These are phyloP conservation scores for Solanum stenotomum DNA, from an alignment of 257 asterid species.

Conservation along the genomic window DNA sequence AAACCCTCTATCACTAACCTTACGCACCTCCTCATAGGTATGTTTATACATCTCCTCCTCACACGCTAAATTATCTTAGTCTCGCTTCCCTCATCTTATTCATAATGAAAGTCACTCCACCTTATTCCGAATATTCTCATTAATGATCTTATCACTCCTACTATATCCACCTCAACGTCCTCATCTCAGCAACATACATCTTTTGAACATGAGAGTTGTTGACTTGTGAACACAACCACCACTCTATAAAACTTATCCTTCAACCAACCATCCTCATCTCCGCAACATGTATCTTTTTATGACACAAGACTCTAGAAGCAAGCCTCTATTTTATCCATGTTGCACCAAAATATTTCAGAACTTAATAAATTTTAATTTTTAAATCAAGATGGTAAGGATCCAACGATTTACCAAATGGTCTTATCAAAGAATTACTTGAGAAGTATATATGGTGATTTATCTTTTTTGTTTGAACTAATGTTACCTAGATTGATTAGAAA, in stretches of 20 bases:
- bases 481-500: neutral
- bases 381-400: too few relatives aligned
- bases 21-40: neutral
- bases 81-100: neutral
- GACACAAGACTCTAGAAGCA: neutral
- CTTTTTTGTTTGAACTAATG: neutral
- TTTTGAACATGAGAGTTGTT: neutral
- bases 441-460: neutral
- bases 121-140: neutral
- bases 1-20: neutral
- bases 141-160: neutral
- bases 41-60: too few relatives aligned
- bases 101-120: neutral
- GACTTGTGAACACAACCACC: too few relatives aligned
- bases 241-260: too few relatives aligned
- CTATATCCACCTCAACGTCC: neutral
- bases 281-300: too few relatives aligned
- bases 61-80: too few relatives aligned
- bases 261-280: too few relatives aligned
- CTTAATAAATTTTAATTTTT: too few relatives aligned
- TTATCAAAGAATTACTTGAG: neutral
- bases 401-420: neutral
- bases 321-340: accelerated
- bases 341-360: neutral
- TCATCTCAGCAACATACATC: neutral